These are phyloP conservation scores for Phytophthora macrochlamydospora DNA, from an alignment of 352 stramenopile species.

Conservation along the genomic window DNA sequence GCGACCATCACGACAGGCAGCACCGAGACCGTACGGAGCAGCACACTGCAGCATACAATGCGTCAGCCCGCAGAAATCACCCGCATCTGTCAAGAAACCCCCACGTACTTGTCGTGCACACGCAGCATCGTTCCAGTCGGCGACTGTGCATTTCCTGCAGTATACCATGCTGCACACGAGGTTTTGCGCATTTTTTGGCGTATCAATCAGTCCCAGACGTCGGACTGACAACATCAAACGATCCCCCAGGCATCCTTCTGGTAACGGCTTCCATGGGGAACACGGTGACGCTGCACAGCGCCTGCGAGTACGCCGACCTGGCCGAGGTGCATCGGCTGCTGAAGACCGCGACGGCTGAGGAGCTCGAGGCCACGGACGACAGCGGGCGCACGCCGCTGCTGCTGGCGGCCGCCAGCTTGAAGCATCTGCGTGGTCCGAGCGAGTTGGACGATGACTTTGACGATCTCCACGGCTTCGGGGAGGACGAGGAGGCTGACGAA, in stretches of 20 bases:
- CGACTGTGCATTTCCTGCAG: background rate
- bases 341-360: conserved; percentile 56
- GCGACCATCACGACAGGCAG: conserved; percentile 71
- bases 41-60: conserved; percentile 32
- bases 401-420: conserved; percentile 67
- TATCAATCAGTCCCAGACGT: conserved; percentile 4
- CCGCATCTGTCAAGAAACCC: background rate
- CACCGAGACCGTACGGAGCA: conserved; percentile 65
- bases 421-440: conserved; percentile 42
- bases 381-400: conserved; percentile 78
- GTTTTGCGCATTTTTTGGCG: no score
- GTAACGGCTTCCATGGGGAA: conserved; percentile 67
- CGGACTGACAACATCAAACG: conserved; percentile 19
- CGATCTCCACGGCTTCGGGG: conserved; percentile 34
- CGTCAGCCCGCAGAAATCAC: background rate
- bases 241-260: conserved; percentile 10
- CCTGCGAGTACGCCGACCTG: conserved; percentile 79
- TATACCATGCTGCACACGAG: no score
- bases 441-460: conserved; percentile 55
- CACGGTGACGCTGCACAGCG: conserved; percentile 79
- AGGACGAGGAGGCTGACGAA: conserved; percentile 20
- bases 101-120: conserved; percentile 68
- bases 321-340: conserved; percentile 60
- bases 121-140: conserved; percentile 51
- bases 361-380: conserved; percentile 79